Evolutionary conservation across 2,329 filamentous ascomycete species (phyloP), one percentile per base, ranked within the genome.

Genomic region (Colletotrichum chrysophilum): DNA sequence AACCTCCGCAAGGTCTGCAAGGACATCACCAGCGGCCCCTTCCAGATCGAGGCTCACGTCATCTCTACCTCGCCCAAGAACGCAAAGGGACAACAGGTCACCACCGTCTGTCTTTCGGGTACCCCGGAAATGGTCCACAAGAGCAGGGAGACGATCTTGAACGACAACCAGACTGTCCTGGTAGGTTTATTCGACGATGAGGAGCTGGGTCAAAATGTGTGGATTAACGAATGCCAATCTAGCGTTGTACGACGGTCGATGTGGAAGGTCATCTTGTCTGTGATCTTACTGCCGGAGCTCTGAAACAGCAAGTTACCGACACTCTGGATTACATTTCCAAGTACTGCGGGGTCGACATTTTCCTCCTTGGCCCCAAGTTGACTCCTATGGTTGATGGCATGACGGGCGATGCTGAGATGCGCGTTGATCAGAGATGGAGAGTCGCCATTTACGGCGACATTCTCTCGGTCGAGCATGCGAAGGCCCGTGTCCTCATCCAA

Each of bases 361-460:
- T 99, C 85, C 89, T 99, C 65, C 91, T 99, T 66, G 96, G 96
- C 73, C 96, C 97, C 5, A 98, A 97, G 85, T 90, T 96, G 78
- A 93, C 94, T 32, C 94, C 95, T 14, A 93, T 97, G 79, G 93
- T 94, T 60, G 92, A 94, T 71, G 90, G 93, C 55, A 89, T 94
- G 77, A 94, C 94, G 61, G 95, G 94, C 78, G 94, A 95, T 81
- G 92, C 92, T 48, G 93, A 97, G 81, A 93, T 97, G 81, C 94
- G 94, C 79, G 94, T 95, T 80, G 96, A 98, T 84, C 95, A 97
- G 84, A 93, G 96, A 79, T 96, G 97, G 88, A 93, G 96, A 82
- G 94, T 98, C 76, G 94, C 95, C 80, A 97, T 99, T 78, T 99
- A 97, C 81, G 96, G 97, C 70, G 97, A 99, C 83, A 94, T 97